Evolutionary conservation across 495 filamentous ascomycete species (phyloP).

Genomic region (Aspergillus egyptiacus): DNA sequence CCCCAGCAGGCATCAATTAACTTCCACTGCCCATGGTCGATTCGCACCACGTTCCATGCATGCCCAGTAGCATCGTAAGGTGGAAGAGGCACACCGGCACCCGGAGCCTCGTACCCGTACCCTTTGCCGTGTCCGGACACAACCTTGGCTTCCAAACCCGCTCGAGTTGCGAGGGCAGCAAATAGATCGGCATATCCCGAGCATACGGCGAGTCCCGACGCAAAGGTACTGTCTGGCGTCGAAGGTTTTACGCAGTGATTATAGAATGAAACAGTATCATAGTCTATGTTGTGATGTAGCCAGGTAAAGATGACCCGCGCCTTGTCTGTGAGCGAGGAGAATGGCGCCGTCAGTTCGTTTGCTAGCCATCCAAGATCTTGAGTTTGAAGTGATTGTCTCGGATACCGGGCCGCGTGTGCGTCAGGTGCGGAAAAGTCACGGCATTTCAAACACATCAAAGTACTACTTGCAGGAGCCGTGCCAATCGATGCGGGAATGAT

Average conservation of each 20-base stretch:
- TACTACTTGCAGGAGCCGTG: conserved; percentile 13
- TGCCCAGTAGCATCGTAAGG: conserved; percentile 53
- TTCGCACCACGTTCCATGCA: conserved; percentile 89
- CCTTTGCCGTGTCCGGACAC: conserved; percentile 84
- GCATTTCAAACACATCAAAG: conserved; percentile 67
- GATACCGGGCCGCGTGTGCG: conserved; percentile 68
- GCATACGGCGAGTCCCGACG: conserved; percentile 78
- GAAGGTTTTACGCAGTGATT: conserved; percentile 57
- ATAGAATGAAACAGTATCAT: conserved; percentile 76
- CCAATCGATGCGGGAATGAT: conserved; percentile 20
- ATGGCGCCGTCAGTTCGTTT: conserved; percentile 67
- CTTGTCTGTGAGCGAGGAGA: conserved; percentile 78
- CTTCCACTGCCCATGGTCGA: conserved; percentile 86
- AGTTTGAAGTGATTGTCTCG: conserved; percentile 59
- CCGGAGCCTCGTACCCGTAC: conserved; percentile 56
- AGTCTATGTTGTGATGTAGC: conserved; percentile 89
- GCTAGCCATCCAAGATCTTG: conserved; percentile 67
- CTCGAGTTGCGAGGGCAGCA: conserved; percentile 61
- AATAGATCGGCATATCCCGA: conserved; percentile 87
- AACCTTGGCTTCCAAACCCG: conserved; percentile 65
- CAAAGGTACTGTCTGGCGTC: conserved; percentile 61
- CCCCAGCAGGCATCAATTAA: conserved; percentile 92
- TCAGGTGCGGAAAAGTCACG: conserved; percentile 85
- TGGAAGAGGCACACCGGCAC: conserved; percentile 52
- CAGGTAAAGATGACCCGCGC: conserved; percentile 89